Evolutionary conservation across 352 stramenopile genomes (phyloP).

Genomic region (Globisporangium yorkense): DNA sequence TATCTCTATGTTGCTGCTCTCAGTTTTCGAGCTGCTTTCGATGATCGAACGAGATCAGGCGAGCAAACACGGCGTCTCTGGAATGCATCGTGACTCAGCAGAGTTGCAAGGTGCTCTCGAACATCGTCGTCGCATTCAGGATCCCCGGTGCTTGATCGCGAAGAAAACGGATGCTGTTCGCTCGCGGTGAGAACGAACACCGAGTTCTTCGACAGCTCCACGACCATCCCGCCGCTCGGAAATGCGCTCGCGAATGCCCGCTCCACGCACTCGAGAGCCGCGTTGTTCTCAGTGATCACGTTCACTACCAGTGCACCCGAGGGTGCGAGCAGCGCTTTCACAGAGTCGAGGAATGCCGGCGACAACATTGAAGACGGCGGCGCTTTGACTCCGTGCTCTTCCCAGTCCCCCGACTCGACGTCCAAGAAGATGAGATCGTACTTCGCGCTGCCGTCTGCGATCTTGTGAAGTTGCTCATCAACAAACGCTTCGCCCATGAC

Average conservation of each 20-base stretch:
- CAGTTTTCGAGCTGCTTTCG: not conserved
- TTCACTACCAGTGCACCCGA: constrained; percentile 48
- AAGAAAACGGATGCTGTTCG: constrained; percentile 16
- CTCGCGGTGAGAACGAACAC: constrained; percentile 18
- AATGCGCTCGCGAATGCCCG: constrained; percentile 24
- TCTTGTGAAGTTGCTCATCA: constrained; percentile 7
- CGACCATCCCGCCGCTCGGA: constrained; percentile 16
- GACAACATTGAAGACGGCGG: constrained; percentile 39
- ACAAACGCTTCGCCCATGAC: constrained; percentile 44
- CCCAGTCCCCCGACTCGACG: constrained; percentile 47
- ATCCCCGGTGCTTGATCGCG: not conserved
- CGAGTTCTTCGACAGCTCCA: constrained; percentile 30
- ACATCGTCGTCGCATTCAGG: not conserved
- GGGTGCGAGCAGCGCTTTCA: constrained; percentile 22
- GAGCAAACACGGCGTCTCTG: constrained; percentile 4
- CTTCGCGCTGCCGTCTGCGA: not conserved
- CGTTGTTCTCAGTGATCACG: constrained; percentile 40
- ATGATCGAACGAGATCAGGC: constrained; percentile 8
- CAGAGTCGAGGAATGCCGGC: constrained; percentile 21
- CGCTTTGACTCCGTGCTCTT: constrained; percentile 25
- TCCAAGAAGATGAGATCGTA: constrained; percentile 58
- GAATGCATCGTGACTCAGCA: constrained; percentile 6
- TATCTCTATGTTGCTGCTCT: not conserved
- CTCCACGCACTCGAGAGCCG: constrained; percentile 23
- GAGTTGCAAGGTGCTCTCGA: not conserved